Evolutionary conservation across 805 yeast genomes (phyloP).

Genomic region (Wickerhamiella musiphila): DNA sequence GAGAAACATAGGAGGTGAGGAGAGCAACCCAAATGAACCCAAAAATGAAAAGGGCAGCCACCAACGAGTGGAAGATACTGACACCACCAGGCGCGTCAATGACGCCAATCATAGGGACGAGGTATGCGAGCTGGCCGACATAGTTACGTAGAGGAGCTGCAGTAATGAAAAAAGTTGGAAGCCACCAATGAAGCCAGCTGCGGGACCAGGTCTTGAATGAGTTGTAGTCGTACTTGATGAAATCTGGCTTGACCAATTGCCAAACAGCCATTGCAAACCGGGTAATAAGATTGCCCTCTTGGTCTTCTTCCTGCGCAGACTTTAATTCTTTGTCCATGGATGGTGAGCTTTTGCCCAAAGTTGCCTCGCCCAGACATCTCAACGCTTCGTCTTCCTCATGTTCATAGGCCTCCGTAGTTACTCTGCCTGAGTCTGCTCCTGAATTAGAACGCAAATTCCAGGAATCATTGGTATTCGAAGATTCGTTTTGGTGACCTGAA

Average conservation of each 20-base stretch:
- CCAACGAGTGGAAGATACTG: slow-evolving; percentile 7
- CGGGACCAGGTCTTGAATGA: slow-evolving; percentile 12
- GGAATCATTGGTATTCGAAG: no score
- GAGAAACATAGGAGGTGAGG: slow-evolving; percentile 12
- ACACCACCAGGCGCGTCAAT: slow-evolving; percentile 15
- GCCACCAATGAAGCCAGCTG: slow-evolving; percentile 13
- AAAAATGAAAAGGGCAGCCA: slow-evolving; percentile 9
- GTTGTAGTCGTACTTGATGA: slow-evolving; percentile 5
- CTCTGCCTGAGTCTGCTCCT: no score
- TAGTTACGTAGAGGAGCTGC: slow-evolving; percentile 7
- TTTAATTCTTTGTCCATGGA: no score
- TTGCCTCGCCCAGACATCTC: no score
- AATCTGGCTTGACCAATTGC: background rate
- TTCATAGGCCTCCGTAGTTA: no score
- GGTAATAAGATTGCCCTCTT: no score
- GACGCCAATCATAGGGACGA: slow-evolving; percentile 8
- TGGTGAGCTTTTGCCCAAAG: no score
- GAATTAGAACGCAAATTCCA: no score
- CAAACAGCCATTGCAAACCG: background rate
- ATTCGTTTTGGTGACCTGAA: no score
- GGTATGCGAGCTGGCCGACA: slow-evolving; percentile 13
- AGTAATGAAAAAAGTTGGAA: slow-evolving; percentile 7
- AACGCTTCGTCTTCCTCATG: no score
- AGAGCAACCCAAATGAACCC: slow-evolving; percentile 8
- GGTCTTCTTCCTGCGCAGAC: no score